Conservation (phyloP, 495 filamentous ascomycete species). For the Parathielavia hyrcaniae region DNA sequence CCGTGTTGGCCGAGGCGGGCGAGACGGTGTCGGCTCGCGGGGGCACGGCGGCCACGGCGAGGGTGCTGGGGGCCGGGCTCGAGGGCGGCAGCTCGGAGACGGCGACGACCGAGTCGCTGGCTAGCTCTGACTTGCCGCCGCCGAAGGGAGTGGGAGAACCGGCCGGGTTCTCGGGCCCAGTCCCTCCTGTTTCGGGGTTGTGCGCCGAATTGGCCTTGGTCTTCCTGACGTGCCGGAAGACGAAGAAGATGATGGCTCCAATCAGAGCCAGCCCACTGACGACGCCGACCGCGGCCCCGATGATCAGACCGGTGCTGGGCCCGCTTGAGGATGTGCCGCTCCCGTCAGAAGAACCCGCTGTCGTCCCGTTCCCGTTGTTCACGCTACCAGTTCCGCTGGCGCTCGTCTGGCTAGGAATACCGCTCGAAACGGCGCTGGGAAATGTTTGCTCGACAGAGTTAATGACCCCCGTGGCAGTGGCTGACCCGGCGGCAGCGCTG, state of each 20-base stretch:
- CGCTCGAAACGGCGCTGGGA: background rate
- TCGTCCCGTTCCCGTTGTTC: slow-evolving; percentile 7
- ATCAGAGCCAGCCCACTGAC: slow-evolving; percentile 33
- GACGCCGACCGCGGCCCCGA: slow-evolving; percentile 35
- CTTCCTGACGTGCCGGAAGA: slow-evolving; percentile 21
- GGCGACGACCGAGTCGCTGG: slow-evolving; percentile 21
- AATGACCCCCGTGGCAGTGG: slow-evolving; percentile 35
- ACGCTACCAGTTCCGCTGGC: slow-evolving; percentile 7
- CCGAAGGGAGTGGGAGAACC: slow-evolving; percentile 10
- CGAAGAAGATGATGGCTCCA: slow-evolving; percentile 33
- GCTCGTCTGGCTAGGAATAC: slow-evolving; percentile 15
- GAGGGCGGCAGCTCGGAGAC: slow-evolving; percentile 17
- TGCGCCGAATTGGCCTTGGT: slow-evolving; percentile 7
- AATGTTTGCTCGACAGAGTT: slow-evolving; percentile 29
- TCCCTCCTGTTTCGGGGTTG: slow-evolving; percentile 7
- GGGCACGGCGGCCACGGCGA: slow-evolving; percentile 20
- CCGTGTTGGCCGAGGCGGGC: slow-evolving; percentile 32
- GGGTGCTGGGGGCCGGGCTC: slow-evolving; percentile 30
- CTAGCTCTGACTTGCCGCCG: slow-evolving; percentile 38
- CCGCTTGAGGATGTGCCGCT: slow-evolving; percentile 4
- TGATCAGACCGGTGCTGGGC: slow-evolving; percentile 30
- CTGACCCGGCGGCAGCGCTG: slow-evolving; percentile 39
- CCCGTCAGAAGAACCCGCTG: background rate
- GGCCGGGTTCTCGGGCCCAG: background rate
- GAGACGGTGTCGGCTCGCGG: slow-evolving; percentile 33